Conservation (phyloP, 441 rosid species). For the Hura crepitans region DNA sequence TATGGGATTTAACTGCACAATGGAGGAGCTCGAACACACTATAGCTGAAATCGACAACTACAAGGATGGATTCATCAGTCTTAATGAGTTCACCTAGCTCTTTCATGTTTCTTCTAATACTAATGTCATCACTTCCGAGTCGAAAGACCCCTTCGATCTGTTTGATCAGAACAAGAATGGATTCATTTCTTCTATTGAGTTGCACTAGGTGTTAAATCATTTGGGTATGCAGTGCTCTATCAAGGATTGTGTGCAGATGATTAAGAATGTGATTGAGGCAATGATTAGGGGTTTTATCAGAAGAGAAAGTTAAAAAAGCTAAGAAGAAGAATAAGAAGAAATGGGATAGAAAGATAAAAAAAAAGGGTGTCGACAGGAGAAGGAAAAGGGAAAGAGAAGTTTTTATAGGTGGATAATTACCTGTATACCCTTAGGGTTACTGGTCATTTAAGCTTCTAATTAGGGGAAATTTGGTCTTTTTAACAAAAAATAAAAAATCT, state of each 20-base stretch:
- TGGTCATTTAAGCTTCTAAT: too few relatives aligned
- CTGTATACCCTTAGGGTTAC: too few relatives aligned
- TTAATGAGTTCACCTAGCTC: conserved; percentile 42
- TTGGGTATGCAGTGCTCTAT: conserved; percentile 43
- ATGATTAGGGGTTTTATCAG: too few relatives aligned
- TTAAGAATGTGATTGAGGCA: conserved; percentile 40
- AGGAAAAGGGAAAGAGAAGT: too few relatives aligned
- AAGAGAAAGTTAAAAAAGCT: too few relatives aligned
- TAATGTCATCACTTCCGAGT: conserved; percentile 24
- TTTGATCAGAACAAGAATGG: conserved; percentile 55
- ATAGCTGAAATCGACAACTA: conserved; percentile 46
- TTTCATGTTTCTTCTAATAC: conserved; percentile 17
- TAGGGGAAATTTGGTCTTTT: too few relatives aligned
- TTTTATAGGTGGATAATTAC: too few relatives aligned
- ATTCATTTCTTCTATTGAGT: conserved; percentile 48
- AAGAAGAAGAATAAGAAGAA: too few relatives aligned
- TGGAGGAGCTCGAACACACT: conserved; percentile 41
- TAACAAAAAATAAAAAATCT: too few relatives aligned
- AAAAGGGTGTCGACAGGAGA: too few relatives aligned
- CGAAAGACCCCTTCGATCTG: conserved; percentile 59
- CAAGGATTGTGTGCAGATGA: conserved; percentile 56
- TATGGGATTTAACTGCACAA: conserved; percentile 42
- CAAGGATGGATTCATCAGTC: conserved; percentile 48
- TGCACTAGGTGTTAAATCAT: conserved; percentile 47
- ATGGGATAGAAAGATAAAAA: too few relatives aligned